Conservation (phyloP, 116 monocot species). For the Dioscorea cayenensis region DNA sequence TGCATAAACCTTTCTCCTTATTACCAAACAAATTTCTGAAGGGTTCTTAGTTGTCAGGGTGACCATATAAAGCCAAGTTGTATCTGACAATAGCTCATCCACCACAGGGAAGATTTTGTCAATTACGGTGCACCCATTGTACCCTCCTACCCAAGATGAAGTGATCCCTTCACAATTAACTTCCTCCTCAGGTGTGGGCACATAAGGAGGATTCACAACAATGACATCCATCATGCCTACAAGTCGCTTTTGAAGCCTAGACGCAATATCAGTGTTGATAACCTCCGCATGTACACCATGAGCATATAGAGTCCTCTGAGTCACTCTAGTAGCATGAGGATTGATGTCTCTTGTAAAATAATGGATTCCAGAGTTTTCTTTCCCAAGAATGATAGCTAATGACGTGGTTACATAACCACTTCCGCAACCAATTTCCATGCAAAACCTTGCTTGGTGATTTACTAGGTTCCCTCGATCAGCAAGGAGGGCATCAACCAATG, state of each 20-base stretch:
- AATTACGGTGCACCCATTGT: no score
- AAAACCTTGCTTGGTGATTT: constrained; percentile 49
- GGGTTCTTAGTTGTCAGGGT: constrained; percentile 70
- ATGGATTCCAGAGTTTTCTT: constrained; percentile 29
- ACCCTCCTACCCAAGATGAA: no score
- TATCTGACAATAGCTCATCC: constrained; percentile 59
- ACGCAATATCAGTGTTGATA: constrained; percentile 60
- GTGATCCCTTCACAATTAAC: no score
- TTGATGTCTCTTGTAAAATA: constrained; percentile 73
- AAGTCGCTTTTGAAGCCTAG: constrained; percentile 50
- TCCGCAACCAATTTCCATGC: constrained; percentile 77
- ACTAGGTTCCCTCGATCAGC: constrained; percentile 60
- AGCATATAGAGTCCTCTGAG: no score
- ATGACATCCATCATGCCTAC: constrained; percentile 76
- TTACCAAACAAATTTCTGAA: constrained; percentile 58
- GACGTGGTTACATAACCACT: constrained; percentile 90
- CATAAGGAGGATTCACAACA: constrained; percentile 91
- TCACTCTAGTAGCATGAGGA: no score
- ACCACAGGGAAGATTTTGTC: constrained; percentile 13
- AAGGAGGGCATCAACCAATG: constrained; percentile 72
- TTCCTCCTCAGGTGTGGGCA: constrained; percentile 72
- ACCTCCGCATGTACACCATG: constrained; percentile 54
- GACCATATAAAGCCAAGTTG: constrained; percentile 87
- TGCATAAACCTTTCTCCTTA: constrained; percentile 49
- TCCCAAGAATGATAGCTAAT: constrained; percentile 69